Evolutionary conservation across 2,329 filamentous ascomycete genomes (phyloP).

Genomic region (Pestalotiopsis sp.): DNA sequence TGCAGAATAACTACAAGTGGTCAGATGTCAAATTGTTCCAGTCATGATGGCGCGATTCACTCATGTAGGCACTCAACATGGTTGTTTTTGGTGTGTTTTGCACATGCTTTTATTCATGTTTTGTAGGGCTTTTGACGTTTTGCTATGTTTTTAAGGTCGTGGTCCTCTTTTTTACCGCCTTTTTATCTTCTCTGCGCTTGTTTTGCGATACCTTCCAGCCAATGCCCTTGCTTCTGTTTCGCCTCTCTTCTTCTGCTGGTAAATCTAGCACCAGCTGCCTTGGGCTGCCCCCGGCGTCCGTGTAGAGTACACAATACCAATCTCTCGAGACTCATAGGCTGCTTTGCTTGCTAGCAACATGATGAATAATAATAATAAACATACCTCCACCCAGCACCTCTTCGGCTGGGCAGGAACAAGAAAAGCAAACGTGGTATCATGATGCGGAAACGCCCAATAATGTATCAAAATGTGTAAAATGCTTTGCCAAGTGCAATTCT

Average conservation of each 20-base stretch:
- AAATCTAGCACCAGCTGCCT: not conserved
- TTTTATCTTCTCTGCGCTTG: not conserved
- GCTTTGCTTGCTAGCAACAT: conserved; percentile 5
- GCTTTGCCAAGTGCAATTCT: conserved; percentile 18
- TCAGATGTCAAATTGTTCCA: too few species aligned
- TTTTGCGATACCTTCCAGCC: not conserved
- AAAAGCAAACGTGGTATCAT: conserved; percentile 36
- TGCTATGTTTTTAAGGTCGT: conserved; percentile 7
- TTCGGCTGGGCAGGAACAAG: conserved; percentile 6
- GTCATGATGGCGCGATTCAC: not conserved
- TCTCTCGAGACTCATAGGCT: conserved; percentile 1
- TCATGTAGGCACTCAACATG: not conserved
- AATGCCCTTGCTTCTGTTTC: not conserved
- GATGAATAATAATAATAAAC: conserved; percentile 2
- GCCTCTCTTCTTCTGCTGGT: not conserved
- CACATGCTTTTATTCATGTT: conserved; percentile 9
- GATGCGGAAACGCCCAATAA: conserved; percentile 29
- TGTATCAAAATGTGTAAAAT: conserved; percentile 17
- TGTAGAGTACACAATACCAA: conserved; percentile 9
- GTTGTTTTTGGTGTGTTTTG: not conserved
- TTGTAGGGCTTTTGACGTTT: conserved; percentile 7
- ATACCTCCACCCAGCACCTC: conserved; percentile 1
- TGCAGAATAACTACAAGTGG: too few species aligned
- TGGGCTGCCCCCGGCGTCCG: conserved; percentile 3
- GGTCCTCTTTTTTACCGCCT: not conserved